These are phyloP conservation scores for Termitomyces sp. DNA, from an alignment of 768 basidiomycete genomes.

Conservation along the genomic window DNA sequence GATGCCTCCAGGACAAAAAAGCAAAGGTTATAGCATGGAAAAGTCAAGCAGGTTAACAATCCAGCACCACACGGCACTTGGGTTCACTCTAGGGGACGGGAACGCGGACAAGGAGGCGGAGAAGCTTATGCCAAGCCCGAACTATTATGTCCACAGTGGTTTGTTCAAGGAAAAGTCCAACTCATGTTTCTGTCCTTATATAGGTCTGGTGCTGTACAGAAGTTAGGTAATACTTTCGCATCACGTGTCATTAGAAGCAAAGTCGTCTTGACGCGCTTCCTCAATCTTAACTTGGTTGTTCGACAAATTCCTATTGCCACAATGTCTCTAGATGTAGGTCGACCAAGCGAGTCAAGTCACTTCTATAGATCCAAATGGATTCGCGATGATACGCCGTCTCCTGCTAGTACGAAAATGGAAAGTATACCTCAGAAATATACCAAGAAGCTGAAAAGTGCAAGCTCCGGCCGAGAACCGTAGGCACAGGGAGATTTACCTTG, in stretches of 20 bases:
- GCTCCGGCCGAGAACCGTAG: too few relatives aligned
- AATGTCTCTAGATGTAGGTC: conserved; percentile 75
- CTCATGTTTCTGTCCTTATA: conserved; percentile 11
- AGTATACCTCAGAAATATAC: too few relatives aligned
- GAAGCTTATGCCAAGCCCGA: conserved; percentile 80
- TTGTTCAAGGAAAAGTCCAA: conserved; percentile 46
- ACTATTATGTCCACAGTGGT: conserved; percentile 85
- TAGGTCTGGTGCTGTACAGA: conserved; percentile 22
- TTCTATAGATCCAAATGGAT: not conserved
- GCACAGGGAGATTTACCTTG: too few relatives aligned
- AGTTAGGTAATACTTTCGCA: conserved; percentile 43
- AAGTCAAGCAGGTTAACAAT: conserved; percentile 26
- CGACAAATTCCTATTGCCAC: not conserved
- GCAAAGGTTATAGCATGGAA: conserved; percentile 42
- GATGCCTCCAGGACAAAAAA: conserved; percentile 58
- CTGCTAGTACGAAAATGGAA: too few relatives aligned
- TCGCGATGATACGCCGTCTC: too few relatives aligned
- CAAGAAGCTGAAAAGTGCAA: too few relatives aligned
- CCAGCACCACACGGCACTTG: conserved; percentile 32
- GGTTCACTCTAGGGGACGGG: conserved; percentile 77
- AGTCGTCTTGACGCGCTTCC: too few relatives aligned
- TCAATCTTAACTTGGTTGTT: not conserved
- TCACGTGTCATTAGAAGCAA: too few relatives aligned
- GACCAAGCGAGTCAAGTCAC: conserved; percentile 41
- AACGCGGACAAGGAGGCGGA: conserved; percentile 93